Percentiles rank a stretch among this genome's conserved stretches.
Conservation (phyloP, 495 filamentous ascomycete genomes). For the Penicillium egyptiacum region DNA sequence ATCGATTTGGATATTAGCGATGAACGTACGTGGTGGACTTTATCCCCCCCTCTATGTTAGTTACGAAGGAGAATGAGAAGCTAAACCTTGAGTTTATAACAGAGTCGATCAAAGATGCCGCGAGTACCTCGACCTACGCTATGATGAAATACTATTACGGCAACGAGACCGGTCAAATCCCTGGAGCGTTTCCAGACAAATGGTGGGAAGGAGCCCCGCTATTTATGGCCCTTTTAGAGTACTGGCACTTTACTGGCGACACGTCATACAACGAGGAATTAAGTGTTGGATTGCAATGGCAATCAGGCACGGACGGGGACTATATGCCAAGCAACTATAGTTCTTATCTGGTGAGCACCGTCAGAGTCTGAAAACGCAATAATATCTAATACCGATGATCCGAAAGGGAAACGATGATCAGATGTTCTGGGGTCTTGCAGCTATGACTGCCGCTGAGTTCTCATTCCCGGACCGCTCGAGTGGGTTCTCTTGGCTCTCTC, state of each 20-base stretch:
- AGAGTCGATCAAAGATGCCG: conserved; percentile 68
- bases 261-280: conserved; percentile 51
- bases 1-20: conserved; percentile 24
- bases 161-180: conserved; percentile 59
- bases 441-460: conserved; percentile 56
- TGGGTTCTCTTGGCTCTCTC: conserved; percentile 66
- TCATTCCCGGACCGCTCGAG: conserved; percentile 46
- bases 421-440: conserved; percentile 57
- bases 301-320: conserved; percentile 47
- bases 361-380: not conserved
- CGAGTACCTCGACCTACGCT: conserved; percentile 57
- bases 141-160: conserved; percentile 72
- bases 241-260: conserved; percentile 59
- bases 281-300: conserved; percentile 50
- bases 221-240: conserved; percentile 50
- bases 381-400: not conserved
- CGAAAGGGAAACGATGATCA: conserved; percentile 58
- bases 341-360: conserved; percentile 32
- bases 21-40: conserved; percentile 18
- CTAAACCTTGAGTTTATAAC: not conserved
- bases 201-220: conserved; percentile 83
- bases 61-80: not conserved
- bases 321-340: conserved; percentile 50
- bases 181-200: conserved; percentile 56
- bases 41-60: not conserved